Evolutionary conservation across 176 grass and related monocot genomes (phyloP).

Genomic region (Leersia perrieri): DNA sequence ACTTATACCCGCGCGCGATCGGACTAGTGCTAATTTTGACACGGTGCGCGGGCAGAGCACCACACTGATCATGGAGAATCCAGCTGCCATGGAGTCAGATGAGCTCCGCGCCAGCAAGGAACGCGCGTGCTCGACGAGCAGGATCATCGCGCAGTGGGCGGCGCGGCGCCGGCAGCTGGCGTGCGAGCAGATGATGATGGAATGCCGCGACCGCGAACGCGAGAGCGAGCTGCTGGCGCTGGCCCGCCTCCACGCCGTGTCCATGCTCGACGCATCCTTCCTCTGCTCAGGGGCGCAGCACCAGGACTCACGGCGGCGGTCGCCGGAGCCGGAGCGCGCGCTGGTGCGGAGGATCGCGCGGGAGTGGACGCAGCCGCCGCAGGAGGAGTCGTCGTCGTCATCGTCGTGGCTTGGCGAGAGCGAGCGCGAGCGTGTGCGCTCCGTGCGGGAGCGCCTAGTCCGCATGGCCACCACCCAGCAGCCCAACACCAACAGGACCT

Average conservation of each 20-base stretch:
- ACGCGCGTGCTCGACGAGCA: slow-evolving; percentile 24
- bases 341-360: slow-evolving; percentile 78
- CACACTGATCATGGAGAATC: not conserved
- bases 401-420: slow-evolving; percentile 66
- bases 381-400: slow-evolving; percentile 52
- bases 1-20: no score
- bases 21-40: no score
- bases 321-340: slow-evolving; percentile 54
- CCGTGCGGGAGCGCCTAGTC: slow-evolving; percentile 65
- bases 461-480: no score
- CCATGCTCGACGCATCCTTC: slow-evolving; percentile 86
- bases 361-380: slow-evolving; percentile 40
- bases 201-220: slow-evolving; percentile 75
- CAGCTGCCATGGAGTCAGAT: slow-evolving; percentile 19
- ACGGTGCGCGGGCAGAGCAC: no score
- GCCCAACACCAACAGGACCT: no score
- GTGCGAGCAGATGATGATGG: slow-evolving; percentile 77
- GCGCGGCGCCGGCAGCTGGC: slow-evolving; percentile 64
- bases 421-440: slow-evolving; percentile 66
- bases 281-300: slow-evolving; percentile 31
- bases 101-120: slow-evolving; percentile 24
- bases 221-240: slow-evolving; percentile 88
- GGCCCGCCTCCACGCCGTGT: slow-evolving; percentile 84
- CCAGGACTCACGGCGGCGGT: not conserved
- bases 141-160: slow-evolving; percentile 66